Conservation (phyloP, 2,329 filamentous ascomycete genomes). For the Claviceps sp. region DNA sequence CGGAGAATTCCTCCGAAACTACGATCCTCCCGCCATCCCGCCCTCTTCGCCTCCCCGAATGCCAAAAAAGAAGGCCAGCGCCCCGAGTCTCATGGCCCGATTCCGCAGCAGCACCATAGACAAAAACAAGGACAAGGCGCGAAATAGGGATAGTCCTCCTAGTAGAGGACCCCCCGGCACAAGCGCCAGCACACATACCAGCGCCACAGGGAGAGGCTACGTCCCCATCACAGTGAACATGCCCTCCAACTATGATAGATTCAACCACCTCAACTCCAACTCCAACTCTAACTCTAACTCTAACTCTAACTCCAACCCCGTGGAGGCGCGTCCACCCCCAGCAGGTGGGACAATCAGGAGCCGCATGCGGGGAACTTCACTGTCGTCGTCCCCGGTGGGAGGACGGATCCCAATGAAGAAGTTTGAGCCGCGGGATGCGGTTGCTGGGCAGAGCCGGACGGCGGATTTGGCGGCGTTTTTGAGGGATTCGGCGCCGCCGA, state of each 20-base stretch:
- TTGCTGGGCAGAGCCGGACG: conserved; percentile 38
- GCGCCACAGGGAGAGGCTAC: conserved; percentile 23
- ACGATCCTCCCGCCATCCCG: conserved; percentile 47
- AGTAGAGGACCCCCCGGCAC: conserved; percentile 13
- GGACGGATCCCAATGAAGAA: conserved; percentile 40
- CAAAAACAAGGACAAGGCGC: conserved; percentile 2
- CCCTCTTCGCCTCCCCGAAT: conserved; percentile 18
- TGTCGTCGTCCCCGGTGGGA: conserved; percentile 11
- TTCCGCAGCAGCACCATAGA: conserved; percentile 25
- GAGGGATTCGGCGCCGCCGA: conserved; percentile 51
- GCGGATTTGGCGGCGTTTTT: conserved; percentile 63
- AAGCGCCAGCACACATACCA: conserved; percentile 3
- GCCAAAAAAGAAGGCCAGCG: conserved; percentile 51
- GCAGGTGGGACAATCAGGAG: background rate
- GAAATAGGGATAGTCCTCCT: conserved; percentile 9
- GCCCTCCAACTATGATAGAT: conserved; percentile 31
- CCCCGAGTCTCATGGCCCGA: conserved; percentile 47
- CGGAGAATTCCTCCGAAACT: conserved; percentile 60
- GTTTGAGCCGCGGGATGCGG: conserved; percentile 43
- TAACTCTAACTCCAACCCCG: conserved; percentile 3
- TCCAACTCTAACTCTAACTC: conserved; percentile 5
- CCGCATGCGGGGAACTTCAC: conserved; percentile 11
- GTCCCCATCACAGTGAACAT: conserved; percentile 41
- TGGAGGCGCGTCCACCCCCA: too few relatives aligned
- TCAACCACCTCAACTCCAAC: conserved; percentile 13